Conservation (phyloP, 176 grass and related monocot genomes). For the Alloteropsis semialata region DNA sequence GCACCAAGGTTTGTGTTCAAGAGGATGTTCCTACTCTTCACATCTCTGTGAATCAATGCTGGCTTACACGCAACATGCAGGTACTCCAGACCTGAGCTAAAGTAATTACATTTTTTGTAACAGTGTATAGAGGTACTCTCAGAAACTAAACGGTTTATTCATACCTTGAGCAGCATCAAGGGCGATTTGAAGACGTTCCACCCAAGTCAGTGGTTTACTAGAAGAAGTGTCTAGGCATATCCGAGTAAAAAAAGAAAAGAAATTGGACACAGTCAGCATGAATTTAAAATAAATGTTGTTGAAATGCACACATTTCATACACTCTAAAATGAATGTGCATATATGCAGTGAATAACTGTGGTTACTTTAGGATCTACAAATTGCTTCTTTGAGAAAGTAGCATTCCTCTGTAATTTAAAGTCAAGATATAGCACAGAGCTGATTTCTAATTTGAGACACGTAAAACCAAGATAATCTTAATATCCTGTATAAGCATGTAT, state of each 20-base stretch:
- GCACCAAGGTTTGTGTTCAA: conserved; percentile 27
- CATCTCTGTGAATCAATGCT: conserved; percentile 54
- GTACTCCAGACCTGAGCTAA: conserved; percentile 43
- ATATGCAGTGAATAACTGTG: neutral
- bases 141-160: neutral
- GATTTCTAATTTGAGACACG: neutral
- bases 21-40: conserved; percentile 53
- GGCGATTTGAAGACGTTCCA: conserved; percentile 42
- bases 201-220: conserved; percentile 34
- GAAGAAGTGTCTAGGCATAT: neutral
- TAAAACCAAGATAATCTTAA: neutral
- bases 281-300: neutral
- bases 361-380: neutral
- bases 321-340: neutral
- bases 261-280: conserved; percentile 14
- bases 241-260: too few relatives aligned
- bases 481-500: neutral
- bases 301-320: neutral
- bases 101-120: neutral
- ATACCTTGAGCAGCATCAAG: conserved; percentile 52
- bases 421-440: neutral
- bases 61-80: conserved; percentile 30
- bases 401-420: neutral
- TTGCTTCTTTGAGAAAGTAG: neutral
- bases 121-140: neutral